phyloP scores from a whole-genome alignment of 495 filamentous ascomycete species.

The Trichoderma gamsii region DNA sequence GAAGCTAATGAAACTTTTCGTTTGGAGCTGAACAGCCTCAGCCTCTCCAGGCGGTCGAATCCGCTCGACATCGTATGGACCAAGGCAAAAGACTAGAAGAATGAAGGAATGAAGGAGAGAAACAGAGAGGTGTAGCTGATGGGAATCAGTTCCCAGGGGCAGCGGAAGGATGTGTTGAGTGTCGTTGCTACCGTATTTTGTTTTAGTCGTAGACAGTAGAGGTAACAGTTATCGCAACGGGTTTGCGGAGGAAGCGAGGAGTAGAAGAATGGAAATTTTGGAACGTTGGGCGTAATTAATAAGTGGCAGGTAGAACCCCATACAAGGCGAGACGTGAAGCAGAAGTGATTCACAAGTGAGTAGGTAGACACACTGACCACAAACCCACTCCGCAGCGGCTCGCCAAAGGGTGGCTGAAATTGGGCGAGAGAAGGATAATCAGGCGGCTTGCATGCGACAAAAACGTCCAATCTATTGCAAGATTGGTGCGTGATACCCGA shows the following conservation, averaged over 20 bases:
- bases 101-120: background rate
- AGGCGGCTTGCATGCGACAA: background rate
- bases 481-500: slow-evolving; percentile 1
- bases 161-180: background rate
- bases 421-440: background rate
- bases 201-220: background rate
- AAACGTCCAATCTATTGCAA: background rate
- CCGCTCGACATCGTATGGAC: slow-evolving; percentile 19
- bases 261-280: background rate
- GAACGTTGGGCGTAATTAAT: background rate
- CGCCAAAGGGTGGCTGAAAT: slow-evolving; percentile 5
- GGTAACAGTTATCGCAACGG: background rate
- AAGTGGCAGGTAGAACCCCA: background rate
- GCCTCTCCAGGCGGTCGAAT: slow-evolving; percentile 26
- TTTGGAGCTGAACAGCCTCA: slow-evolving; percentile 27
- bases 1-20: slow-evolving; percentile 21
- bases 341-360: slow-evolving; percentile 3
- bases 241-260: background rate
- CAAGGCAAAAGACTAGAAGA: background rate
- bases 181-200: background rate
- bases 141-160: background rate
- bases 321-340: slow-evolving; percentile 1
- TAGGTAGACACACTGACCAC: background rate
- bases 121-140: background rate
- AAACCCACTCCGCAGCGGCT: background rate